Percentiles rank a stretch among this genome's conserved stretches.
Conservation (phyloP, 345 rosid species). For the Eucalyptus pauciflora region DNA sequence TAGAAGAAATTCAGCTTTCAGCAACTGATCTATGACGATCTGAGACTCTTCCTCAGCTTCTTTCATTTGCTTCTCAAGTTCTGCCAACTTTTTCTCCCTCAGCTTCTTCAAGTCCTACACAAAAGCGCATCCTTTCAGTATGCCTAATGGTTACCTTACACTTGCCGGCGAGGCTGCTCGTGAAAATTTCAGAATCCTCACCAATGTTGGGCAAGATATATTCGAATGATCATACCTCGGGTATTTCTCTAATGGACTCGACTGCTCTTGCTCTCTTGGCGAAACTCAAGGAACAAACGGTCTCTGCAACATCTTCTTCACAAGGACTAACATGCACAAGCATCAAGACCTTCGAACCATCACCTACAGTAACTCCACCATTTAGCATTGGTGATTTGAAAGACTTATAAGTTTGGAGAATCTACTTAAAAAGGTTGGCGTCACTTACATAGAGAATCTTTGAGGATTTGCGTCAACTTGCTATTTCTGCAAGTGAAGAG, state of each 20-base stretch:
- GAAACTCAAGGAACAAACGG: constrained; percentile 70
- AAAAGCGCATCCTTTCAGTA: not conserved
- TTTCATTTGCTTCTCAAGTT: constrained; percentile 56
- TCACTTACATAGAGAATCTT: constrained; percentile 75
- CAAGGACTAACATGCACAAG: constrained; percentile 78
- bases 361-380: constrained; percentile 14
- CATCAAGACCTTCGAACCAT: constrained; percentile 81
- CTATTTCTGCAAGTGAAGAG: constrained; percentile 70
- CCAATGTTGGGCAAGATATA: not conserved
- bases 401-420: not conserved
- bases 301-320: constrained; percentile 71
- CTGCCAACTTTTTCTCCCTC: constrained; percentile 37
- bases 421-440: not conserved
- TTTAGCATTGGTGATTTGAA: not conserved
- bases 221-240: constrained; percentile 25
- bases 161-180: not conserved
- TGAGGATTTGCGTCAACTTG: constrained; percentile 94
- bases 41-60: constrained; percentile 43
- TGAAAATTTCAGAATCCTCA: not conserved
- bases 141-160: not conserved
- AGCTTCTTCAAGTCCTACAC: constrained; percentile 43
- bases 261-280: constrained; percentile 81
- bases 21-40: constrained; percentile 24
- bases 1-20: constrained; percentile 35
- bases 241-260: constrained; percentile 42